Evolutionary conservation across 2,329 filamentous ascomycete genomes (phyloP), one percentile per base, ranked within the genome.

Genomic region (Colletotrichum eleusines): DNA sequence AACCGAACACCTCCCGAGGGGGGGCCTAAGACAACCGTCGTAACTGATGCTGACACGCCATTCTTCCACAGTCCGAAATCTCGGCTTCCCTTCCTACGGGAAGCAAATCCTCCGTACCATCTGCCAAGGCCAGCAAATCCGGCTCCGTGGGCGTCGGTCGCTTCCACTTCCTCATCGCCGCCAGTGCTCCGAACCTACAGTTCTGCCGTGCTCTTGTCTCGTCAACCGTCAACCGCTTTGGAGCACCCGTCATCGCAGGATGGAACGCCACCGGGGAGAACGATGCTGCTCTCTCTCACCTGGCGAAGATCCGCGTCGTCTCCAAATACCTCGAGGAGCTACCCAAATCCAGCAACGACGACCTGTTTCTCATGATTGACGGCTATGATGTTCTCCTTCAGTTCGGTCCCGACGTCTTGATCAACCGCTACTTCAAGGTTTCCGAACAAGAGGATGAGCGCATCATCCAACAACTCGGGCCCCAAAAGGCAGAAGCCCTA

Each of bases 351-450:
- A 75, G 79, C 5, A 78, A 90, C 67, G 82, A 88, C 26, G 91
- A 93, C 76, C 78, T 93, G 35, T 85, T 91, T 9, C 79, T 92
- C 68, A 83, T 92, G 57, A 84, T 90, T 7, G 90, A 92, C 76
- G 89, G 87, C 1, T 86, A 88, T 76, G 89, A 92, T 69, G 83
- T 89, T 1, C 89, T 89, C 80, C 88, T 92, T 70, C 91, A 93
- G 77, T 81, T 92, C 2, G 89, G 90, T 0, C 86, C 88, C 3
- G 86, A 90, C 51, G 83, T 92, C 26, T 80, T 92, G 73, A 85
- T 93, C 33, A 81, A 86, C 73, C 85, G 90, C 53, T 93, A 92
- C 77, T 87, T 89, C 73, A 80, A 83, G 18, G 80, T 89, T 20
- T 77, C 87, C 23, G 80, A 82, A n/a, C 82, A 84, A 61, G 86